Percentiles rank a stretch among this genome's conserved stretches.
Conservation (phyloP, 345 rosid genomes). For the Viola odorata region DNA sequence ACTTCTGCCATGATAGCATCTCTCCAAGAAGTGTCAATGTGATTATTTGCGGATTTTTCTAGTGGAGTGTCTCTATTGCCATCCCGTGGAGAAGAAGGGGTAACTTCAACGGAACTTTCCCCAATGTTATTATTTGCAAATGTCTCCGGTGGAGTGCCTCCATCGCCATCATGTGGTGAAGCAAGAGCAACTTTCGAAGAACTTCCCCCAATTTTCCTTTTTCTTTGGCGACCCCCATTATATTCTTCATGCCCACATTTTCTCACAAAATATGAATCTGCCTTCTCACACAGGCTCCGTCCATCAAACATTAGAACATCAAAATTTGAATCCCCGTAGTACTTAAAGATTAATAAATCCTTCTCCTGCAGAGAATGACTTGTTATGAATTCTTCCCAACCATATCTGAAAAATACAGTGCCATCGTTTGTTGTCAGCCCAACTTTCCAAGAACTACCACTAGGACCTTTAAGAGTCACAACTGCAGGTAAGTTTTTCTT, state of each 20-base stretch:
- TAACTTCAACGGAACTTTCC: slow-evolving; percentile 27
- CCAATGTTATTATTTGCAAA: slow-evolving; percentile 13
- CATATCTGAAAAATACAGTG: slow-evolving; percentile 38
- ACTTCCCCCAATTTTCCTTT: slow-evolving; percentile 26
- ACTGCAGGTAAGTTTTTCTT: slow-evolving; percentile 44
- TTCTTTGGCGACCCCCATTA: slow-evolving; percentile 20
- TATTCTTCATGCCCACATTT: slow-evolving; percentile 39
- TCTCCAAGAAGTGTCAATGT: too few species aligned
- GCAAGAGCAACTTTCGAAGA: slow-evolving; percentile 23
- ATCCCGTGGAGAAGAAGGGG: neutral
- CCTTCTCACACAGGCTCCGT: slow-evolving; percentile 68
- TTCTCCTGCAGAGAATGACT: slow-evolving; percentile 51
- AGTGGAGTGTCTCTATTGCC: too few species aligned
- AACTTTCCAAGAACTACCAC: slow-evolving; percentile 52
- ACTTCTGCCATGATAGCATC: slow-evolving; percentile 7
- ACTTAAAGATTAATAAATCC: slow-evolving; percentile 68
- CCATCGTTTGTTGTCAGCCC: slow-evolving; percentile 36
- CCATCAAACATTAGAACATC: slow-evolving; percentile 68
- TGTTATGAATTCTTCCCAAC: slow-evolving; percentile 61
- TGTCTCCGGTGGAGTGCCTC: slow-evolving; percentile 25
- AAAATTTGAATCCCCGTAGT: slow-evolving; percentile 61
- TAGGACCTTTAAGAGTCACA: slow-evolving; percentile 66
- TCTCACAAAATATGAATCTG: slow-evolving; percentile 57
- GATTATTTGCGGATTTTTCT: too few species aligned
- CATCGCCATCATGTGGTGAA: slow-evolving; percentile 16